Conservation (phyloP, 768 basidiomycete genomes). For the Mycena latifolia region DNA sequence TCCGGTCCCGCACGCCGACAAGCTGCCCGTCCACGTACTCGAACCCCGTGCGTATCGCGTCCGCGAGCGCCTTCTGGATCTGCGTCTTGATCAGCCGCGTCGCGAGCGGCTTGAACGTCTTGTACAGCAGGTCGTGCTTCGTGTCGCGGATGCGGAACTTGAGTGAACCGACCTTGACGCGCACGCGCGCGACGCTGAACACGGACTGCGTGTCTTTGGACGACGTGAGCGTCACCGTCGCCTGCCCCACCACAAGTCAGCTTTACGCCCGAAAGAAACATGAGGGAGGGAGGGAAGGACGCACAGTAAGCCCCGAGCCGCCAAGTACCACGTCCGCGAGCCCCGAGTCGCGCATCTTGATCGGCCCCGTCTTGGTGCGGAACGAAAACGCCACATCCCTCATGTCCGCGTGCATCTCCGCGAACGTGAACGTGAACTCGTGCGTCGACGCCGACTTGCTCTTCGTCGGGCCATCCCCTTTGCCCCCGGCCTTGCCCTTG, state of each 20-base stretch:
- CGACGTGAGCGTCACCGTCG: conserved; percentile 67
- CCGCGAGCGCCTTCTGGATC: conserved; percentile 65
- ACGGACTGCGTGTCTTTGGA: conserved; percentile 76
- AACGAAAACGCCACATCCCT: conserved; percentile 94
- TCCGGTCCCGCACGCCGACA: conserved; percentile 84
- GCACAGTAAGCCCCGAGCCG: conserved; percentile 82
- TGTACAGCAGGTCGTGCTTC: conserved; percentile 92
- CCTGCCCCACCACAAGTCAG: conserved; percentile 42
- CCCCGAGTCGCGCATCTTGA: conserved; percentile 85
- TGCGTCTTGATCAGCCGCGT: conserved; percentile 87
- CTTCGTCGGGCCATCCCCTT: too few relatives aligned
- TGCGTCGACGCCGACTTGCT: conserved; percentile 77
- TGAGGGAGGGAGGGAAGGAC: conserved; percentile 39
- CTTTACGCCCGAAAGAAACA: not conserved
- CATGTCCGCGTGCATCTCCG: conserved; percentile 94
- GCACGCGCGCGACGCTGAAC: conserved; percentile 78
- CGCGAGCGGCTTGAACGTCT: conserved; percentile 83
- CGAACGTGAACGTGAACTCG: conserved; percentile 79
- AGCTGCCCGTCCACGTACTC: conserved; percentile 93
- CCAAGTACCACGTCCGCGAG: conserved; percentile 89
- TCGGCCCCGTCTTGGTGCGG: conserved; percentile 80
- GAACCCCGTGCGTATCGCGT: conserved; percentile 82
- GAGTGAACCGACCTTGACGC: conserved; percentile 87
- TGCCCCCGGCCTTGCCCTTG: conserved; percentile 51
- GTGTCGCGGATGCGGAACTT: conserved; percentile 93